phyloP scores from a whole-genome alignment of 768 basidiomycete species.

The Antrodiella citrinella region DNA sequence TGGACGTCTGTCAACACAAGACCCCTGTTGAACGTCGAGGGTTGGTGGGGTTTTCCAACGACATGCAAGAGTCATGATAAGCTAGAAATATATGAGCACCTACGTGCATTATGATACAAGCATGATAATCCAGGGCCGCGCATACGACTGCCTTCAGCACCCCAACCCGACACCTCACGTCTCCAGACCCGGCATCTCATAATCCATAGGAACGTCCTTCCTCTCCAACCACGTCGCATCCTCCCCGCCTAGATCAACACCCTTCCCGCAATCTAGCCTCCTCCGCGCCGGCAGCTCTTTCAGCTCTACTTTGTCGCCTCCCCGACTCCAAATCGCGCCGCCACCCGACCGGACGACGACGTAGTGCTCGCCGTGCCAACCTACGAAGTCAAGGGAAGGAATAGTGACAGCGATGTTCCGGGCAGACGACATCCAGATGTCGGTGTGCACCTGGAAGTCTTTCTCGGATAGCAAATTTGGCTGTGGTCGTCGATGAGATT shows the following conservation, averaged over 20 bases:
- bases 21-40: no score
- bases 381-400: slow-evolving; percentile 53
- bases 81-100: no score
- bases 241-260: slow-evolving; percentile 54
- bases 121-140: no score
- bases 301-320: slow-evolving; percentile 29
- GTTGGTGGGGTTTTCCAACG: no score
- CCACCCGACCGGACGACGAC: slow-evolving; percentile 42
- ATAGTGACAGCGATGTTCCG: slow-evolving; percentile 41
- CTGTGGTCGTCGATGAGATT: slow-evolving; percentile 41
- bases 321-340: neutral
- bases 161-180: no score
- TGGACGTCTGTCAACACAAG: no score
- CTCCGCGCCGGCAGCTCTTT: slow-evolving; percentile 54
- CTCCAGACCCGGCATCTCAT: slow-evolving; percentile 51
- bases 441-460: slow-evolving; percentile 49
- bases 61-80: no score
- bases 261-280: slow-evolving; percentile 55
- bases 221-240: slow-evolving; percentile 62
- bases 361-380: slow-evolving; percentile 70
- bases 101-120: no score
- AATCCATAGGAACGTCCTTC: slow-evolving; percentile 72
- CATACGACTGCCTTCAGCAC: no score
- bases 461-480: slow-evolving; percentile 52
- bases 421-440: slow-evolving; percentile 44